Evolutionary conservation across 495 filamentous ascomycete species (phyloP).

Genomic region (Achaetomiella virescens): DNA sequence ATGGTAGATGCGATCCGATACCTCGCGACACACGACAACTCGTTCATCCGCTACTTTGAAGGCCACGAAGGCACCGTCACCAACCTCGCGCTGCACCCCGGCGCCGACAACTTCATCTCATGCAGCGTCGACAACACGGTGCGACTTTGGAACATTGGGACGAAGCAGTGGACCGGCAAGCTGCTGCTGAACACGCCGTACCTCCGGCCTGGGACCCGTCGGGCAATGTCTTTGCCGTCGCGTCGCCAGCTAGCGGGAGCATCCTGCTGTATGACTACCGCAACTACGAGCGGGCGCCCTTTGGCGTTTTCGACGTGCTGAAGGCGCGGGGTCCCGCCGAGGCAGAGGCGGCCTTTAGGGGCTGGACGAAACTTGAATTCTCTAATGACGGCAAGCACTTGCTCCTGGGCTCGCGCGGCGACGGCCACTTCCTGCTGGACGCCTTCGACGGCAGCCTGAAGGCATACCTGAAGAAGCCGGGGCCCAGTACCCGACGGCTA

Average conservation of each 20-base stretch:
- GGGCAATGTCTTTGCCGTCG: slow-evolving; percentile 85
- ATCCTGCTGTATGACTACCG: slow-evolving; percentile 88
- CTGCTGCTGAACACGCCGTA: slow-evolving; percentile 71
- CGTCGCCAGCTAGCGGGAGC: slow-evolving; percentile 64
- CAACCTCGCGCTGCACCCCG: slow-evolving; percentile 63
- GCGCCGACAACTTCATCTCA: slow-evolving; percentile 83
- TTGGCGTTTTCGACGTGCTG: slow-evolving; percentile 74
- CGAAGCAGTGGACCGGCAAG: slow-evolving; percentile 66
- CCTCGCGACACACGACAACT: slow-evolving; percentile 89
- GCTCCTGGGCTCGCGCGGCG: slow-evolving; percentile 70
- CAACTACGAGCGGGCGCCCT: slow-evolving; percentile 86
- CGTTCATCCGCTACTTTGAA: slow-evolving; percentile 88
- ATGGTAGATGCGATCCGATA: slow-evolving; percentile 73
- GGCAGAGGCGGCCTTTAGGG: slow-evolving; percentile 38
- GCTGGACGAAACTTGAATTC: slow-evolving; percentile 86
- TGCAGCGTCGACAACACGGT: slow-evolving; percentile 84
- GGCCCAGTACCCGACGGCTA: slow-evolving; percentile 37
- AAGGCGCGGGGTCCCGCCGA: slow-evolving; percentile 34
- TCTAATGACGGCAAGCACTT: slow-evolving; percentile 89
- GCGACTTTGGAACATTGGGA: slow-evolving; percentile 74
- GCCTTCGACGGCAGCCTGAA: slow-evolving; percentile 75
- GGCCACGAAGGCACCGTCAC: slow-evolving; percentile 83
- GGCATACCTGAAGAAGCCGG: slow-evolving; percentile 50
- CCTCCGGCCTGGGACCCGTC: slow-evolving; percentile 85
- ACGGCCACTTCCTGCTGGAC: slow-evolving; percentile 82